Evolutionary conservation across 2,329 filamentous ascomycete species (phyloP).

Genomic region (Raffaelea arxii): DNA sequence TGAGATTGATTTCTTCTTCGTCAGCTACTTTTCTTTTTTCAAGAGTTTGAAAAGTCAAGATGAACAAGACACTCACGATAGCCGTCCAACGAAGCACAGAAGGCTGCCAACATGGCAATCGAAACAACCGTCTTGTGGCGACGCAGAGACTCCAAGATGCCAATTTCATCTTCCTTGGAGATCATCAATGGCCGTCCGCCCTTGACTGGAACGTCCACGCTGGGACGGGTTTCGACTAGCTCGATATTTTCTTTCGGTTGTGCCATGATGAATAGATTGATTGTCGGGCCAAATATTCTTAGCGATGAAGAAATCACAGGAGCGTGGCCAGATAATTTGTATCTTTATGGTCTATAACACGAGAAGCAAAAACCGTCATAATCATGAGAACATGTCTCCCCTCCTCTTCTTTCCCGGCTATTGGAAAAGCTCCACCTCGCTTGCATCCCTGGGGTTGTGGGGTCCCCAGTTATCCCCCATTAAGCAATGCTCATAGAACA

Average conservation of each 20-base stretch:
- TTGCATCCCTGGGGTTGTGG: too few relatives aligned
- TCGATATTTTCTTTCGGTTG: slow-evolving; percentile 1
- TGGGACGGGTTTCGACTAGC: slow-evolving; percentile 1
- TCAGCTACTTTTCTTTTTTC: too few relatives aligned
- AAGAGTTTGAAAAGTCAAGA: background rate
- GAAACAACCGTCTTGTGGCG: slow-evolving; percentile 23
- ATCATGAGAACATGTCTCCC: too few relatives aligned
- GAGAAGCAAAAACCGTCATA: too few relatives aligned
- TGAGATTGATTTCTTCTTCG: slow-evolving; percentile 9
- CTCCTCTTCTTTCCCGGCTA: too few relatives aligned
- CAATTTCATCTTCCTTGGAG: slow-evolving; percentile 25
- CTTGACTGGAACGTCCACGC: background rate
- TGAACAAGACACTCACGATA: slow-evolving; percentile 21
- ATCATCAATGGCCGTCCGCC: slow-evolving; percentile 20
- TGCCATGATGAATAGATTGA: background rate
- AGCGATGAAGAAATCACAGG: too few relatives aligned
- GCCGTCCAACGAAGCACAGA: slow-evolving; percentile 30
- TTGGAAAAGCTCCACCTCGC: too few relatives aligned
- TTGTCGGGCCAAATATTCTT: too few relatives aligned
- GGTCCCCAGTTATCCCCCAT: too few relatives aligned
- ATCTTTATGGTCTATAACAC: too few relatives aligned
- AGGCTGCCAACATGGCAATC: slow-evolving; percentile 30
- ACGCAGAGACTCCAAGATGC: slow-evolving; percentile 25
- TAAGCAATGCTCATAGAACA: too few relatives aligned
- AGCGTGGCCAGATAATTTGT: too few relatives aligned